A percentile compares a stretch with the other conserved stretches of the same genome.
Evolutionary conservation across 2,329 filamentous ascomycete genomes (phyloP).

Genomic region (Lecanicillium sp.): DNA sequence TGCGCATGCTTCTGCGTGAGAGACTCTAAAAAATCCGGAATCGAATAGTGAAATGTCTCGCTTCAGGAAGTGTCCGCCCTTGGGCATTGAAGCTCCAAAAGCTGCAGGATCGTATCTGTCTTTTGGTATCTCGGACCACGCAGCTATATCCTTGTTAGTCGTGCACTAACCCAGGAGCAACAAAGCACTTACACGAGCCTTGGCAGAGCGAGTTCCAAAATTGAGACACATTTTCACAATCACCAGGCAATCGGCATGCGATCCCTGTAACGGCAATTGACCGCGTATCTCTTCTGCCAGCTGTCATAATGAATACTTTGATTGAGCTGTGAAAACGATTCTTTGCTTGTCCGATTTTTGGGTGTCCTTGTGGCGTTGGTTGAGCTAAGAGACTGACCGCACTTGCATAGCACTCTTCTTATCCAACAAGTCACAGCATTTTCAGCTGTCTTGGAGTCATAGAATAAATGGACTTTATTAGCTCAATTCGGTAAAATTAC

Average conservation of each 20-base stretch:
- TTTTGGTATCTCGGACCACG: background rate
- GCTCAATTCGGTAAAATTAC: background rate
- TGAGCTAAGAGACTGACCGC: background rate
- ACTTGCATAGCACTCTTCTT: background rate
- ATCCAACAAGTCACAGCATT: background rate
- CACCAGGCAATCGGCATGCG: background rate
- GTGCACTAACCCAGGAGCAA: background rate
- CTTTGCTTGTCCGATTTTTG: background rate
- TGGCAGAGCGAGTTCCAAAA: background rate
- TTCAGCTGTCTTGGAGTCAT: background rate
- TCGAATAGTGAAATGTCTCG: conserved; percentile 28
- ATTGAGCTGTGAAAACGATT: background rate
- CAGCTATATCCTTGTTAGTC: background rate
- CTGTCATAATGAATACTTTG: background rate
- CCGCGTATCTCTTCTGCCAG: background rate
- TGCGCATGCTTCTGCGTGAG: conserved; percentile 19
- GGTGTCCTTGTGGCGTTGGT: background rate
- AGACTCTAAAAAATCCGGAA: conserved; percentile 18
- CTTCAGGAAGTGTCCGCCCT: conserved; percentile 34
- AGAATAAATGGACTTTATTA: background rate
- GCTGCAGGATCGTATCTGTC: background rate
- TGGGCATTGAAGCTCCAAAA: background rate
- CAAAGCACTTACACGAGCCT: background rate
- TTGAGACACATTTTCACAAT: background rate
- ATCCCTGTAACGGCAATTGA: background rate